Percentiles rank a stretch among this genome's conserved stretches.
phyloP scores from a whole-genome alignment of 2,329 filamentous ascomycete genomes.

The Rhytidhysteron rufulum region DNA sequence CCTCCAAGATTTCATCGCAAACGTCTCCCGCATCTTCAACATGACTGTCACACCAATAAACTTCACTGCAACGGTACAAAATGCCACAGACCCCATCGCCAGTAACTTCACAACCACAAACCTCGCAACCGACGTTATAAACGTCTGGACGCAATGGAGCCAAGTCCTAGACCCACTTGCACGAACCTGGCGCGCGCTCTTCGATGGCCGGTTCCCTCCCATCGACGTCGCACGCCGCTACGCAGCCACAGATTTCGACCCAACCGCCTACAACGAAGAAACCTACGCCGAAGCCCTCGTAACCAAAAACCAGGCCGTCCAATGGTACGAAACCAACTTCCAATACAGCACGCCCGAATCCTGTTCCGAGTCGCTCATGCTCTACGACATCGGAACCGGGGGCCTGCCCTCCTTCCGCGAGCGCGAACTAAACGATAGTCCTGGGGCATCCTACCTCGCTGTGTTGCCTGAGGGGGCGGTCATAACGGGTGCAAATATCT shows the following conservation, averaged over 20 bases:
- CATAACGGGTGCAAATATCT: slow-evolving; percentile 32
- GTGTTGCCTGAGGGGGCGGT: slow-evolving; percentile 24
- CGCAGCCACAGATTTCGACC: slow-evolving; percentile 25
- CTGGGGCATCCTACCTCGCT: slow-evolving; percentile 30
- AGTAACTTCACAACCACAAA: slow-evolving; percentile 29
- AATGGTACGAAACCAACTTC: slow-evolving; percentile 37
- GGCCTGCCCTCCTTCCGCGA: slow-evolving; percentile 40
- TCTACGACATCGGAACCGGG: slow-evolving; percentile 43
- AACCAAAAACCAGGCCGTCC: slow-evolving; percentile 31
- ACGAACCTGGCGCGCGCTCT: slow-evolving; percentile 27
- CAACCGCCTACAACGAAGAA: slow-evolving; percentile 14
- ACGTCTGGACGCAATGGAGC: slow-evolving; percentile 30
- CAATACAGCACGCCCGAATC: slow-evolving; percentile 35
- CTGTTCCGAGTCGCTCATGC: slow-evolving; percentile 39
- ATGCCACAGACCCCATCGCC: slow-evolving; percentile 18
- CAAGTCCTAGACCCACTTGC: slow-evolving; percentile 31
- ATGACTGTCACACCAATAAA: slow-evolving; percentile 38
- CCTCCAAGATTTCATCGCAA: slow-evolving; percentile 34
- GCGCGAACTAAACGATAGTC: slow-evolving; percentile 26
- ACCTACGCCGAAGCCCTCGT: slow-evolving; percentile 16
- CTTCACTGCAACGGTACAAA: slow-evolving; percentile 31
- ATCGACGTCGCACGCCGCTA: slow-evolving; percentile 34
- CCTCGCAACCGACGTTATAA: slow-evolving; percentile 25
- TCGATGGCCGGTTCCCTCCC: slow-evolving; percentile 38
- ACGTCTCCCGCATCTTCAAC: slow-evolving; percentile 32